Base-by-base conservation (phyloP, 805 yeast genomes). In the Wickerhamomyces strasburgensis region DNA sequence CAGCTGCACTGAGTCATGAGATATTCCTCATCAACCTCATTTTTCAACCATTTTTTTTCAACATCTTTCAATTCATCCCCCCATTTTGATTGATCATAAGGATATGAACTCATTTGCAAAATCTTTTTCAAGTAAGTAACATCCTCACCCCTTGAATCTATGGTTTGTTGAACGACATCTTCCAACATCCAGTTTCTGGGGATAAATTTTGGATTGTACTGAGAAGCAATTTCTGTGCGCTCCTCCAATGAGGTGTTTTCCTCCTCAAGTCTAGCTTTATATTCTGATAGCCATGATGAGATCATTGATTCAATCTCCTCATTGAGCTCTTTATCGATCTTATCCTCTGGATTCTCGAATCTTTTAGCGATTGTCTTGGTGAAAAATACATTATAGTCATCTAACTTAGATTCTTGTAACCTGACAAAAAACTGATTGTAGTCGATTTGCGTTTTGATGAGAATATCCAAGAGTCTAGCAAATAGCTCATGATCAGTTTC, bases 111-210 rank as follows among this genome's bases (percentile, higher is more conserved):
- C 96, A 90, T 85, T 36, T 68, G 64, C 39, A 79, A 68, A 10
- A 88, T 64, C 48, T 84, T 84, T 21, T 74, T 53, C 42, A 88
- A 63, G 29, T 73, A 62, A 1, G 67, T 62, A 10, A 68, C 52
- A 52, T 78, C 79, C 25, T 72, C 67, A n/a, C 65, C 65, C 29
- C 62, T 60, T 19, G 70, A 64, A 2, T 77, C 84, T 26, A 70
- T 65, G 0, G 79, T 69, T 31, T 64, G 61, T 19, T 73, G 69
- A 31, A 85, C 80, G 1, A 87, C 96, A 43, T 88, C 89, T 37
- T 87, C 86, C 37, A 93, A 65, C 35, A 89, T 80, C 88, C 95
- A 86, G 45, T 79, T 84, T 42, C 90, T 70, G 15, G 96, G 93
- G 5, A 84, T 71, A 52, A 90, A 90, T 25, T 75, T 54, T 3